A percentile compares a stretch with the other conserved stretches of the same genome.
phyloP scores from a whole-genome alignment of 176 grass and related monocot genomes.

The Microstegium vimineum region DNA sequence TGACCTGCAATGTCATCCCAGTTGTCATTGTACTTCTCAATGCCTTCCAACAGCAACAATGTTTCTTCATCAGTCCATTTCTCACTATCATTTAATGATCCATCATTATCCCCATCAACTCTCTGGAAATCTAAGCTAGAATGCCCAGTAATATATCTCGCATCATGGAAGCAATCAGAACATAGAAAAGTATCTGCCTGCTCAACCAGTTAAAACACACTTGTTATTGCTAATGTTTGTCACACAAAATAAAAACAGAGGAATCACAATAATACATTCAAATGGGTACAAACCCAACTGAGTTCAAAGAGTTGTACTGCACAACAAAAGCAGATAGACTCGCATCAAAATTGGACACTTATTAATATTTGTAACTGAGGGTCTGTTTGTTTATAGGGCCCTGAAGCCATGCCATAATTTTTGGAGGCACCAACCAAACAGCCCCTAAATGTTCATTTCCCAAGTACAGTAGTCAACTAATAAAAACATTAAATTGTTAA shows the following conservation, averaged over 20 bases:
- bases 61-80: constrained; percentile 90
- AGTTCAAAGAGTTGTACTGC: background rate
- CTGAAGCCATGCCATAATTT: background rate
- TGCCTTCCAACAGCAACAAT: constrained; percentile 79
- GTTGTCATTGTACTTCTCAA: constrained; percentile 82
- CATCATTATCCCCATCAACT: constrained; percentile 55
- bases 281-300: background rate
- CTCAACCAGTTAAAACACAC: constrained; percentile 33
- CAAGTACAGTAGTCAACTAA: background rate
- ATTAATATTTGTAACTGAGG: background rate
- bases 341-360: background rate
- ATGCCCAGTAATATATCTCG: constrained; percentile 75
- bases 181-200: constrained; percentile 80
- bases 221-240: constrained; percentile 4
- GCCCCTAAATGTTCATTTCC: background rate
- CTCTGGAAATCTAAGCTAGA: constrained; percentile 83
- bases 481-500: background rate
- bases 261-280: background rate
- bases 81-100: constrained; percentile 56
- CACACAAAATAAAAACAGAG: constrained; percentile 8
- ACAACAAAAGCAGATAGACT: background rate
- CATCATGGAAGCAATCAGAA: constrained; percentile 76
- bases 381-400: background rate
- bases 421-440: background rate
- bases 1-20: constrained; percentile 93